Evolutionary conservation across 495 filamentous ascomycete genomes (phyloP).

Genomic region (Aspergillus incahuasiensis): DNA sequence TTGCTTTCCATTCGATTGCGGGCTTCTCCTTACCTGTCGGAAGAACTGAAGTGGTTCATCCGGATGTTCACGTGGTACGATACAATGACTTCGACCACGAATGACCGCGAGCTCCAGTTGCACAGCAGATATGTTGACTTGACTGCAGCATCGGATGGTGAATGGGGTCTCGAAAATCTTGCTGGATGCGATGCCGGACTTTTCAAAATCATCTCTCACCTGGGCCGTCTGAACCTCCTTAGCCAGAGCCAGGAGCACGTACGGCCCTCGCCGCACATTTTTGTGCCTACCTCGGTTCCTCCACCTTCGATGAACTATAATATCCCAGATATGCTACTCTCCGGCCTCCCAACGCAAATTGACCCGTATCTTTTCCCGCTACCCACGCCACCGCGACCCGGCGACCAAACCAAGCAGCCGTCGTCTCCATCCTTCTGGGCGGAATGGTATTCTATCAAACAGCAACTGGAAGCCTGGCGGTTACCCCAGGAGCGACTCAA

Average conservation of each 20-base stretch:
- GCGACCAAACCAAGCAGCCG: constrained; percentile 20
- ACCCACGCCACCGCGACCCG: constrained; percentile 26
- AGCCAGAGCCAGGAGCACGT: constrained; percentile 64
- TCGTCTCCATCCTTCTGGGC: constrained; percentile 65
- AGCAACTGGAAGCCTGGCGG: constrained; percentile 75
- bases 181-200: constrained; percentile 80
- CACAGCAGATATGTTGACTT: constrained; percentile 64
- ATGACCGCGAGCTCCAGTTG: constrained; percentile 87
- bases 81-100: constrained; percentile 87
- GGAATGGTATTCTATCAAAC: constrained; percentile 78
- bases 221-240: constrained; percentile 84
- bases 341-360: constrained; percentile 7
- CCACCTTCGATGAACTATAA: constrained; percentile 38
- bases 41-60: constrained; percentile 84
- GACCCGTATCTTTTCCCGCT: constrained; percentile 25
- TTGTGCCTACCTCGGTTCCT: constrained; percentile 29
- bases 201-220: constrained; percentile 70
- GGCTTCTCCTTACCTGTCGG: constrained; percentile 52
- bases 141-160: constrained; percentile 59
- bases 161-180: constrained; percentile 79
- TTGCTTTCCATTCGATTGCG: constrained; percentile 73
- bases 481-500: constrained; percentile 48
- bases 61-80: constrained; percentile 96
- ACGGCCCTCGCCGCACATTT: constrained; percentile 25
- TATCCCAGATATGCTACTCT: constrained; percentile 18